Conservation (phyloP, 139 green algal genomes). For the Diplosphaera chodatii region DNA sequence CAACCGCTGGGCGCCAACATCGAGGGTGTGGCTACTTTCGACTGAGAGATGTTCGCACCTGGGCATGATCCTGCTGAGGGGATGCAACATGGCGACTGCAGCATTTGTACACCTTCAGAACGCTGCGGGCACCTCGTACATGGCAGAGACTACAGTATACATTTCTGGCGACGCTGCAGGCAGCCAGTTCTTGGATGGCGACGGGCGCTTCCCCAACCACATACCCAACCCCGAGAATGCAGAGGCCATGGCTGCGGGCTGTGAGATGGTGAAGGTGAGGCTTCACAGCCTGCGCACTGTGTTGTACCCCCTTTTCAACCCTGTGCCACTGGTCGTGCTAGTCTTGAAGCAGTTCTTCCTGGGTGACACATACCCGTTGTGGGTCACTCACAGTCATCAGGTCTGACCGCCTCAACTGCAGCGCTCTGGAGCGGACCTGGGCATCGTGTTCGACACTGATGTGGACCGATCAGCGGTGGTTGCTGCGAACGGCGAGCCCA, state of each 20-base stretch:
- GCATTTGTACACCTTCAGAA: no score
- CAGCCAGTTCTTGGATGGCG: constrained; percentile 85
- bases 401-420: no score
- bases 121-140: no score
- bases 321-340: no score
- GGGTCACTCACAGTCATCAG: no score
- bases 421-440: constrained; percentile 68
- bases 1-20: constrained; percentile 84
- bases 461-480: constrained; percentile 88
- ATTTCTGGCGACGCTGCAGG: constrained; percentile 22
- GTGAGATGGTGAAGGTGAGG: constrained; percentile 47
- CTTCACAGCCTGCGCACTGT: no score
- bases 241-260: constrained; percentile 65
- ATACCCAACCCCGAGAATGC: constrained; percentile 82
- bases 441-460: constrained; percentile 96
- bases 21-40: constrained; percentile 25
- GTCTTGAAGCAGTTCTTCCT: no score
- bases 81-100: no score
- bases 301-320: no score
- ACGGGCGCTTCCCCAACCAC: constrained; percentile 94
- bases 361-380: no score
- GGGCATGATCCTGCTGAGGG: not conserved
- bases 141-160: no score
- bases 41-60: not conserved
- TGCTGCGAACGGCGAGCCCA: constrained; percentile 57